Percentiles rank a stretch among this genome's conserved stretches.
These are phyloP conservation scores for Geotrichum carabidarum DNA, from an alignment of 1,139 yeast species.

Conservation along the genomic window DNA sequence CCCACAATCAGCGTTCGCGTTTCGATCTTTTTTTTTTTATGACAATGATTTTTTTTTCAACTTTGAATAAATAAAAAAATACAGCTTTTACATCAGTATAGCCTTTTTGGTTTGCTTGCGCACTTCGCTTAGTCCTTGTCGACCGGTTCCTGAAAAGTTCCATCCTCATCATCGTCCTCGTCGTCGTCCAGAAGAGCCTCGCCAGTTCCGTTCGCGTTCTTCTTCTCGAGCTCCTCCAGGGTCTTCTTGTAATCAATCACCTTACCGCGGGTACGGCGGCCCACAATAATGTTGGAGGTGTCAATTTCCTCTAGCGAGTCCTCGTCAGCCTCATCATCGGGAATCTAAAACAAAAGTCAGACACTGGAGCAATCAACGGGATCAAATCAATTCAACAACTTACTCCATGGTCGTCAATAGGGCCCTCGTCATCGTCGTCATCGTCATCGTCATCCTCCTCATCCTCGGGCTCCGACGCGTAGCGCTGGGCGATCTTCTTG, in stretches of 20 bases:
- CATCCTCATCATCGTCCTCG: conserved; percentile 38
- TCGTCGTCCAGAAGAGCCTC: conserved; percentile 38
- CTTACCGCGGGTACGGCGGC: conserved; percentile 88
- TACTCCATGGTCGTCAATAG: conserved; percentile 30
- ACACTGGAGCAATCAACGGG: neutral
- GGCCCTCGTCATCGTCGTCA: conserved; percentile 31
- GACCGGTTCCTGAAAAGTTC: conserved; percentile 32
- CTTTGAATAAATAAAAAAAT: conserved; percentile 7
- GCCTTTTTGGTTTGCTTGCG: neutral
- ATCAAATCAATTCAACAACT: conserved; percentile 25
- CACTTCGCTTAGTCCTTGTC: neutral
- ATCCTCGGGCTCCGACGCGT: conserved; percentile 37
- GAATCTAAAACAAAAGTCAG: conserved; percentile 19
- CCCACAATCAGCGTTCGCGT: too few relatives aligned
- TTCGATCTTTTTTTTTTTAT: neutral
- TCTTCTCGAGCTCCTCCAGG: conserved; percentile 59
- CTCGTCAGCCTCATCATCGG: conserved; percentile 52
- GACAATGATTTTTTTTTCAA: neutral
- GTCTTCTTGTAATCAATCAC: conserved; percentile 83
- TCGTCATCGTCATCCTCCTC: conserved; percentile 38
- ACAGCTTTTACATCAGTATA: neutral
- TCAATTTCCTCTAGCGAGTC: conserved; percentile 84
- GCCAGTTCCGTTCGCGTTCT: conserved; percentile 35
- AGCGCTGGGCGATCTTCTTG: conserved; percentile 28
- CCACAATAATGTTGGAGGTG: conserved; percentile 75